Evolutionary conservation across 2,329 filamentous ascomycete genomes (phyloP).

Genomic region (Aspergillus ibericus): DNA sequence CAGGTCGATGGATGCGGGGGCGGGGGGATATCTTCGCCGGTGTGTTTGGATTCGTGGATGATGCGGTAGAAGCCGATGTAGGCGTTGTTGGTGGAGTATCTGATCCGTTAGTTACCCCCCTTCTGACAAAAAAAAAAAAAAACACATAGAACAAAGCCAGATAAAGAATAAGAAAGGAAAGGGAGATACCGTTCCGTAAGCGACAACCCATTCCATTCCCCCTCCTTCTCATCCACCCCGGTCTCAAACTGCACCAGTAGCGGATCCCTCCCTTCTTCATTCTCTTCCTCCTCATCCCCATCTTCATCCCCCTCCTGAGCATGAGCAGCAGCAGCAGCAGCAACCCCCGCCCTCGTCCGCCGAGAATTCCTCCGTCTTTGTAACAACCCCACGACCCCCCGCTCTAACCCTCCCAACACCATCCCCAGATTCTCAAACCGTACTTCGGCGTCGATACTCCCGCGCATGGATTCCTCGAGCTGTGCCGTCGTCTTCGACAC

Average conservation of each 20-base stretch:
- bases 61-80: slow-evolving; percentile 62
- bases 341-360: slow-evolving; percentile 20
- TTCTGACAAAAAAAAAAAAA: too few relatives aligned
- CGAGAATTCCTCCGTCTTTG: slow-evolving; percentile 31
- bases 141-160: slow-evolving; percentile 6
- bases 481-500: slow-evolving; percentile 54
- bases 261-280: slow-evolving; percentile 41
- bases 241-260: slow-evolving; percentile 38
- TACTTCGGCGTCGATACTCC: slow-evolving; percentile 57
- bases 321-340: too few relatives aligned
- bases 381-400: slow-evolving; percentile 35
- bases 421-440: slow-evolving; percentile 48
- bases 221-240: slow-evolving; percentile 34
- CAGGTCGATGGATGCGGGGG: slow-evolving; percentile 60
- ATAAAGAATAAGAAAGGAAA: slow-evolving; percentile 24
- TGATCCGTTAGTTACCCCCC: slow-evolving; percentile 17
- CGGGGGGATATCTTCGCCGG: slow-evolving; percentile 53
- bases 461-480: slow-evolving; percentile 59
- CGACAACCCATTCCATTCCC: slow-evolving; percentile 39
- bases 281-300: slow-evolving; percentile 27
- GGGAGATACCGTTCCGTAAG: slow-evolving; percentile 43
- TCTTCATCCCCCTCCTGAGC: slow-evolving; percentile 16
- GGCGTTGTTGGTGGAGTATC: slow-evolving; percentile 60
- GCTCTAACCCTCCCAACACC: slow-evolving; percentile 45
- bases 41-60: slow-evolving; percentile 62